These are phyloP conservation scores for Pseudocercospora fuligena DNA, from an alignment of 2,329 filamentous ascomycete genomes.

Conservation along the genomic window DNA sequence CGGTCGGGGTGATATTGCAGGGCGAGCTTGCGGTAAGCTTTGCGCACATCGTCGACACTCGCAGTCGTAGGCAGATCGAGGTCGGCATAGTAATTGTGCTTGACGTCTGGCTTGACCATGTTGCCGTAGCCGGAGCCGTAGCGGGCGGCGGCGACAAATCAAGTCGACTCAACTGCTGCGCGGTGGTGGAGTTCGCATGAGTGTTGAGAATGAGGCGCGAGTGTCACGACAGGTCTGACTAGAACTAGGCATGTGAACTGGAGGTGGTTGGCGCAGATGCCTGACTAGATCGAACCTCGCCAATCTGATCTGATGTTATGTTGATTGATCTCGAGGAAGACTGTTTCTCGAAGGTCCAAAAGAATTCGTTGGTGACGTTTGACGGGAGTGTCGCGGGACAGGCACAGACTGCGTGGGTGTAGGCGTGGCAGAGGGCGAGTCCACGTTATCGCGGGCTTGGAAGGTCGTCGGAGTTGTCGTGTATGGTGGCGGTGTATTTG, in stretches of 20 bases:
- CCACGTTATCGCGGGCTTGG: background rate
- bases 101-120: conserved; percentile 44
- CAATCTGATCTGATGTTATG: background rate
- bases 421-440: background rate
- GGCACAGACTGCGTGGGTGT: background rate
- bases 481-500: background rate
- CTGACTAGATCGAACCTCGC: background rate
- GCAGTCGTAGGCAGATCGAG: conserved; percentile 72
- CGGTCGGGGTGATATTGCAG: conserved; percentile 87
- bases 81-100: conserved; percentile 64
- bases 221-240: conserved; percentile 17
- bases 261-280: background rate
- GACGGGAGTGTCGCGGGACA: background rate
- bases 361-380: background rate
- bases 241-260: conserved; percentile 18
- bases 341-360: background rate
- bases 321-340: background rate
- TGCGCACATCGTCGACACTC: conserved; percentile 77
- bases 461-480: background rate
- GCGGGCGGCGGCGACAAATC: conserved; percentile 14
- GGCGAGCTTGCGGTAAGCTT: conserved; percentile 82
- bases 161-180: conserved; percentile 19
- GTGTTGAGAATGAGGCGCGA: conserved; percentile 1
- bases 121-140: conserved; percentile 21
- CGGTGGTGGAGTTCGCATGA: conserved; percentile 17